Percentiles rank a stretch among this genome's conserved stretches.
phyloP scores from a whole-genome alignment of 2,329 filamentous ascomycete genomes.

The Cercospora sojina region DNA sequence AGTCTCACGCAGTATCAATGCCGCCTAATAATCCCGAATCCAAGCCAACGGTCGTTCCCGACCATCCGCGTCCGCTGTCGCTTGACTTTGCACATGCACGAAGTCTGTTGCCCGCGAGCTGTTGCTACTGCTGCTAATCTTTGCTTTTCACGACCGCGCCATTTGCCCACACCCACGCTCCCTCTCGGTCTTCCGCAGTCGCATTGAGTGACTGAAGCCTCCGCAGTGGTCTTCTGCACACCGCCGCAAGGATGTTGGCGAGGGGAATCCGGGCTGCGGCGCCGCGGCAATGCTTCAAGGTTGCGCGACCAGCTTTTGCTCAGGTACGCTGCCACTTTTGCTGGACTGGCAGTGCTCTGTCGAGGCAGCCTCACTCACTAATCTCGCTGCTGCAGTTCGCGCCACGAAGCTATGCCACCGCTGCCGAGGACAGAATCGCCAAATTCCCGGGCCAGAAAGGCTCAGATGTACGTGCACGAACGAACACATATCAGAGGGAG shows the following conservation, averaged over 20 bases:
- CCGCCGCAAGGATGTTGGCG: conserved; percentile 22
- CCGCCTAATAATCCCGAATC: conserved; percentile 1
- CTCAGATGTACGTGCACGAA: conserved; percentile 65
- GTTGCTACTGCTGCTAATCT: conserved; percentile 2
- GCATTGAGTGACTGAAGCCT: conserved; percentile 6
- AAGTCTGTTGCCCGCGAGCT: conserved; percentile 12
- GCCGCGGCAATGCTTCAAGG: conserved; percentile 21
- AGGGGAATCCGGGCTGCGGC: conserved; percentile 21
- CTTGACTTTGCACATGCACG: conserved; percentile 15
- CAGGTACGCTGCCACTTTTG: conserved; percentile 18
- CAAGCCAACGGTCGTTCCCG: conserved; percentile 2
- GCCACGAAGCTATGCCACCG: conserved; percentile 38
- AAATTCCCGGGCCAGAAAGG: conserved; percentile 92
- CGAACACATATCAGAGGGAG: not conserved
- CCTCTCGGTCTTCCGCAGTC: conserved; percentile 9
- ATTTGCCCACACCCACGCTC: not conserved
- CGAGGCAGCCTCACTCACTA: conserved; percentile 7
- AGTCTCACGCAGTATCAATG: conserved; percentile 1
- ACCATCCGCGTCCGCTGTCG: conserved; percentile 1
- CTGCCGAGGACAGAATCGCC: conserved; percentile 69
- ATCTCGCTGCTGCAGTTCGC: conserved; percentile 16
- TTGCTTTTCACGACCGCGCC: conserved; percentile 7
- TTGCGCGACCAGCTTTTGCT: conserved; percentile 24
- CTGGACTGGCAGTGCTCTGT: not conserved
- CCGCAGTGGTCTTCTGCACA: conserved; percentile 2